Evolutionary conservation across 768 basidiomycete species (phyloP), one percentile per base, ranked within the genome.

Genomic region (Mycena vulgaris): DNA sequence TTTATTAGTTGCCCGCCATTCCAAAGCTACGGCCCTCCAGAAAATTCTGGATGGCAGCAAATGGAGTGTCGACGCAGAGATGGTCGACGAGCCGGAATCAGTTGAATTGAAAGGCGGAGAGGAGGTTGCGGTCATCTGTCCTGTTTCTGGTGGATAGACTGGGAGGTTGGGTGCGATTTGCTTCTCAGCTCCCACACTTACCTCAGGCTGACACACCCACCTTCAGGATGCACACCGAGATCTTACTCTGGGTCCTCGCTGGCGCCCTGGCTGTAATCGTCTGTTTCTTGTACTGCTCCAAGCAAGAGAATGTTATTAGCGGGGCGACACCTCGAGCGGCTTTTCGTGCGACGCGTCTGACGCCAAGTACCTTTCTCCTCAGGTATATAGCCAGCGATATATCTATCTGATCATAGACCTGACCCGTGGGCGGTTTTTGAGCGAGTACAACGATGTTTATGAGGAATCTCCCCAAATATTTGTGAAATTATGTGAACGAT

Each of bases 41-140:
- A 83, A 85, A 64, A 84, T 94, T 25, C 82, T 95, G 33, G 78
- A 85, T 53, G 80, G 83, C 35, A 91, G 90, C 72, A 87, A 87
- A 77, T 95, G 94, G 93, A 93, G 93, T 75, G 92, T 95, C 16
- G 83, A 95, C 75, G 91, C 86, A 60, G 93, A 93, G 80, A 95
- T 95, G 92, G 86, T 94, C 2, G 89, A 91, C 16, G 84, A 90
- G 68, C 85, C 86, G 3, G 80, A 82, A n/a, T 68, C 70, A 0
- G 80, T 88, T 23, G 66, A 81, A 16, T 78, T 95, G 52, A 84
- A 79, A 51, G 92, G 92, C 14, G 93, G 93, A 25, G 93, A 95
- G 78, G 91, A 93, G 74, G 88, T 95, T 10, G 93, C 90, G 17
- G 85, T 95, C 28, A 95, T 95, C 48, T 92, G 92, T 72, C 94